A percentile compares a stretch with the other conserved stretches of the same genome.
Evolutionary conservation across 192 early-diverging fungal genomes (phyloP).

Genomic region (Entomortierella beljakovae): DNA sequence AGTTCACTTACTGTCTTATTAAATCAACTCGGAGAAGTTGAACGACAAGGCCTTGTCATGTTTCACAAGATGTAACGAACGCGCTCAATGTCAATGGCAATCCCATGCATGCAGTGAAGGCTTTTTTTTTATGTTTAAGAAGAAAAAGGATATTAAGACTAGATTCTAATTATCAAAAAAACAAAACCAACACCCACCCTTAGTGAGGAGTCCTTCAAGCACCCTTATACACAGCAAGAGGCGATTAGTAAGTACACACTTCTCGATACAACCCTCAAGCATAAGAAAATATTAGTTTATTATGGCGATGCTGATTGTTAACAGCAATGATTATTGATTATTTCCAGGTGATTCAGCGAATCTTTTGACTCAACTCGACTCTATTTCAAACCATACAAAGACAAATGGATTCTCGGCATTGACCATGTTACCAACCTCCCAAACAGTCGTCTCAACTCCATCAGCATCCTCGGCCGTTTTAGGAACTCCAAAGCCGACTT

Average conservation of each 20-base stretch:
- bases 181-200: background rate
- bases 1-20: slow-evolving; percentile 31
- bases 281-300: background rate
- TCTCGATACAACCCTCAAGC: background rate
- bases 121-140: no score
- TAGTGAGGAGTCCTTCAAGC: slow-evolving; percentile 55
- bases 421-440: slow-evolving; percentile 34
- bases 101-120: background rate
- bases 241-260: slow-evolving; percentile 20
- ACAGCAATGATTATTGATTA: background rate
- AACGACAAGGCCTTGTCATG: slow-evolving; percentile 52
- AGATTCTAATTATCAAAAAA: background rate
- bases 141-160: no score
- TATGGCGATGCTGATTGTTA: no score
- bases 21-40: slow-evolving; percentile 45
- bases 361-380: slow-evolving; percentile 41
- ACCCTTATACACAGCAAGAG: slow-evolving; percentile 52
- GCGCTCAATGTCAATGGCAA: background rate
- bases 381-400: slow-evolving; percentile 28
- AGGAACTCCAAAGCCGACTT: slow-evolving; percentile 43
- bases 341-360: slow-evolving; percentile 36
- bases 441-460: slow-evolving; percentile 42
- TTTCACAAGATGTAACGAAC: slow-evolving; percentile 49
- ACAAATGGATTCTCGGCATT: slow-evolving; percentile 36
- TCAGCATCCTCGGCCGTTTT: slow-evolving; percentile 18